Evolutionary conservation across 495 filamentous ascomycete genomes (phyloP).

Genomic region (Neurospora terricola): DNA sequence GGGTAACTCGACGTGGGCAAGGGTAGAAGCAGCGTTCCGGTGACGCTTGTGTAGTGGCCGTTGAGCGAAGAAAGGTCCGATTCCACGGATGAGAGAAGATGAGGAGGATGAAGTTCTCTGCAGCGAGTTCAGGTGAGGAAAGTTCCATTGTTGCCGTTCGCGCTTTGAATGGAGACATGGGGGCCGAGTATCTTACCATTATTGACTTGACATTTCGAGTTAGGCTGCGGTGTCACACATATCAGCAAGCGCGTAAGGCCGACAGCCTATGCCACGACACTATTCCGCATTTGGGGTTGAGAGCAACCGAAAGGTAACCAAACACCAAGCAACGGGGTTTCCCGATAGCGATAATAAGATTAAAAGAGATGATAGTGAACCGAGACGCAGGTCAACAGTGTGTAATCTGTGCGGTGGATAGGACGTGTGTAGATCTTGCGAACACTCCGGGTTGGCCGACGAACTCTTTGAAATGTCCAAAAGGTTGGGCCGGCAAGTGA

Average conservation of each 20-base stretch:
- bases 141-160: neutral
- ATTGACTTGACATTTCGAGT: neutral
- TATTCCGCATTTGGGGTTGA: neutral
- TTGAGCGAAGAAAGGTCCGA: neutral
- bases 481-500: neutral
- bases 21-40: neutral
- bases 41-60: neutral
- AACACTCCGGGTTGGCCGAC: neutral
- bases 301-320: neutral
- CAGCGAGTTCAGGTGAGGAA: neutral
- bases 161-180: neutral
- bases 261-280: neutral
- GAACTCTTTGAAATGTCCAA: neutral
- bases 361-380: neutral
- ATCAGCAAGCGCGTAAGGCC: neutral
- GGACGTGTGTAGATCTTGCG: neutral
- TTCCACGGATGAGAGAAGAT: neutral
- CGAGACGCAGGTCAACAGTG: neutral
- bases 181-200: neutral
- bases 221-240: neutral
- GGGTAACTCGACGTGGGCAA: neutral
- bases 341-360: neutral
- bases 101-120: neutral
- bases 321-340: neutral
- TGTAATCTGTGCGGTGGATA: neutral